Percentiles rank a stretch among this genome's conserved stretches.
phyloP scores from a whole-genome alignment of 192 early-diverging fungal species.

The Coemansia sp. region DNA sequence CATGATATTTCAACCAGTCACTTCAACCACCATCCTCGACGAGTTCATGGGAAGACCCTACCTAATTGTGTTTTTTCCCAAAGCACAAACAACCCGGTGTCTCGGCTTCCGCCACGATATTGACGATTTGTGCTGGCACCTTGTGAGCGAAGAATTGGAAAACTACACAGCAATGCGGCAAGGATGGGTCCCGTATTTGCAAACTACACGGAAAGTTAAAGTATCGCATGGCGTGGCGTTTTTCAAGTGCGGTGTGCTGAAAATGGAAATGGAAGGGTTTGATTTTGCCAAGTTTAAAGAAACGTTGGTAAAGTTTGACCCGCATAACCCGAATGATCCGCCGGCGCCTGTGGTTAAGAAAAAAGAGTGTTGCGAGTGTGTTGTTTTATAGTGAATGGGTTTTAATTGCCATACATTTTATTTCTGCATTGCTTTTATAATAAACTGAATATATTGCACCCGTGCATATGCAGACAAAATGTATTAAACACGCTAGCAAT shows the following conservation, averaged over 20 bases:
- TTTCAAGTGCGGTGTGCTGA: constrained; percentile 17
- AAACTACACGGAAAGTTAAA: constrained; percentile 4
- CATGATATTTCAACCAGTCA: constrained; percentile 13
- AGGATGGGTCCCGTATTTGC: constrained; percentile 12
- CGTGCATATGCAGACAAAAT: too few relatives aligned
- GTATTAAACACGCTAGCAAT: too few relatives aligned
- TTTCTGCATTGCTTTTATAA: too few relatives aligned
- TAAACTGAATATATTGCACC: too few relatives aligned
- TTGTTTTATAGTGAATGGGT: constrained; percentile 8
- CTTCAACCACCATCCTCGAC: constrained; percentile 6
- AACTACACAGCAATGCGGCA: constrained; percentile 13
- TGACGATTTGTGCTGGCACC: constrained; percentile 6
- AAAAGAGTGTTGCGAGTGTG: constrained; percentile 4
- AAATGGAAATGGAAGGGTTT: constrained; percentile 17
- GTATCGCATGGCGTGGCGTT: constrained; percentile 16
- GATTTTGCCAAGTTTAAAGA: constrained; percentile 9
- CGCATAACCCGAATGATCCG: neutral
- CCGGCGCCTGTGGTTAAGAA: neutral
- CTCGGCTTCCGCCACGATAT: constrained; percentile 13
- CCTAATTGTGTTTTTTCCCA: constrained; percentile 13
- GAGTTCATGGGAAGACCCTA: constrained; percentile 20
- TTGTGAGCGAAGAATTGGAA: neutral
- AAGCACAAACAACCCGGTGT: neutral
- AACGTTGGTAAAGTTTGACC: constrained; percentile 10
- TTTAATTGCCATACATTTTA: too few relatives aligned